Conservation (phyloP, 1,284 basidiomycete species). For the Rugosomyces carneus region DNA sequence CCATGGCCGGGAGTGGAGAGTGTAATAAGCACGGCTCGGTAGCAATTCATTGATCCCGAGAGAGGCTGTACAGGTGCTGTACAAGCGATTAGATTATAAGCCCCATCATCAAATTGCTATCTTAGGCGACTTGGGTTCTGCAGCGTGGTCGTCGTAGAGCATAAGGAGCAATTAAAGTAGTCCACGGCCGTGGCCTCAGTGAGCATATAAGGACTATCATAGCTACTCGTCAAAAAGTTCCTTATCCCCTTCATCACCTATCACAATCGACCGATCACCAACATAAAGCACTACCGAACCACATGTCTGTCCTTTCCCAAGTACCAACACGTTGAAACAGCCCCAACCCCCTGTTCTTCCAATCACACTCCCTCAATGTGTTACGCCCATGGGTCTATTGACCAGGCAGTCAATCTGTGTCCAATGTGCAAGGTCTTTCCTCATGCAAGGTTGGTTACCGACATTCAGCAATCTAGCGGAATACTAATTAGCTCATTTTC, state of each 20-base stretch:
- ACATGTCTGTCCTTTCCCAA: slow-evolving; percentile 41
- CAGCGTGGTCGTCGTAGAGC: slow-evolving; percentile 21
- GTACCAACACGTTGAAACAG: slow-evolving; percentile 38
- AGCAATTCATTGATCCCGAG: slow-evolving; percentile 8
- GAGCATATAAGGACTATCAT: slow-evolving; percentile 18
- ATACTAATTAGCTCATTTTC: slow-evolving; percentile 16
- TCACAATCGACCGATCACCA: slow-evolving; percentile 36
- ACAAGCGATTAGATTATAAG: slow-evolving; percentile 6
- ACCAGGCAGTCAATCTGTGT: slow-evolving; percentile 59
- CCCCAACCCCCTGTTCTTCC: slow-evolving; percentile 10
- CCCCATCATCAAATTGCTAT: slow-evolving; percentile 16
- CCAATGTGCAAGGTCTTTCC: slow-evolving; percentile 80
- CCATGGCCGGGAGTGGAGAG: slow-evolving; percentile 48
- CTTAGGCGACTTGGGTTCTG: slow-evolving; percentile 18
- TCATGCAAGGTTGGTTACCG: slow-evolving; percentile 43
- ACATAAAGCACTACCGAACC: slow-evolving; percentile 31
- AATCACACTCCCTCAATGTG: slow-evolving; percentile 50
- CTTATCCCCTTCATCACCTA: slow-evolving; percentile 6
- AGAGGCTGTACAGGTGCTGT: slow-evolving; percentile 18
- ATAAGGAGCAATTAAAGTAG: slow-evolving; percentile 20
- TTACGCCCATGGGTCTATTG: slow-evolving; percentile 59
- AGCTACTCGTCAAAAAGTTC: no score
- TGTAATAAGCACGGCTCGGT: slow-evolving; percentile 11
- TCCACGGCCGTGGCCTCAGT: slow-evolving; percentile 13
- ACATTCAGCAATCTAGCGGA: slow-evolving; percentile 13